Base-by-base conservation (phyloP, 2,329 filamentous ascomycete species). In the Fusarium sp. region DNA sequence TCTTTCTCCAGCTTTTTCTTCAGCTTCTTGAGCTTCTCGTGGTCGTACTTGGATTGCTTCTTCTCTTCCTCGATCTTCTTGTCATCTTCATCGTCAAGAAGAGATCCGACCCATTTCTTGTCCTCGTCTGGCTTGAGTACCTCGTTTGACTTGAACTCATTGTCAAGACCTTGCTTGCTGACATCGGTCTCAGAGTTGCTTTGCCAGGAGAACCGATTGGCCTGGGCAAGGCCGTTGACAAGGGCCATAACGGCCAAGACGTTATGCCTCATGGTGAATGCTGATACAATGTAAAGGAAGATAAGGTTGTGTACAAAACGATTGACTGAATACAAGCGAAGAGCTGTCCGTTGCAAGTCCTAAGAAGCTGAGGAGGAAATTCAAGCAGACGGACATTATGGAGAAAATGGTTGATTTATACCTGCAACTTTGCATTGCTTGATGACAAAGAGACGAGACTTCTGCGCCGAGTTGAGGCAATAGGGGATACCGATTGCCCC, bases 231-330 rank as follows among this genome's bases (percentile, higher is more conserved):
- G 49, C 73, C 68, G 46, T 63, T 70, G 34, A 70, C 55, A 20
- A 75, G 40, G 51, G 73, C 74, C 73, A 76, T 43, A 16, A 72
- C 45, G 68, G 68, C 73, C 57, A 77, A 51, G 40, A 68, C 32
- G 51, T 71, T 71, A 67, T 61, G 67, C 46, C 67, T 71, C 75
- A 77, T 77, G 20, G 42, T 63, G 60, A 45, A 61, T 50, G 29
- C 46, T 30, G 30, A 56, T 44, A 18, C 20, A 49, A 49, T 32
- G 38, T 30, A 38, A 55, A 42, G 20, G 20, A 52, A 40, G 44
- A 44, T 32, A 44, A 49, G 16, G 14, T 22, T 42, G 24, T 47
- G 45, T 55, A 54, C 44, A 62, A 73, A 63, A 27, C 14, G 46
- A 66, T 60, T 59, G 55, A 62, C 65, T 59, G 40, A 44, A 34